These are phyloP conservation scores for Mycena citricolor DNA, from an alignment of 1,284 basidiomycete species.

Conservation along the genomic window DNA sequence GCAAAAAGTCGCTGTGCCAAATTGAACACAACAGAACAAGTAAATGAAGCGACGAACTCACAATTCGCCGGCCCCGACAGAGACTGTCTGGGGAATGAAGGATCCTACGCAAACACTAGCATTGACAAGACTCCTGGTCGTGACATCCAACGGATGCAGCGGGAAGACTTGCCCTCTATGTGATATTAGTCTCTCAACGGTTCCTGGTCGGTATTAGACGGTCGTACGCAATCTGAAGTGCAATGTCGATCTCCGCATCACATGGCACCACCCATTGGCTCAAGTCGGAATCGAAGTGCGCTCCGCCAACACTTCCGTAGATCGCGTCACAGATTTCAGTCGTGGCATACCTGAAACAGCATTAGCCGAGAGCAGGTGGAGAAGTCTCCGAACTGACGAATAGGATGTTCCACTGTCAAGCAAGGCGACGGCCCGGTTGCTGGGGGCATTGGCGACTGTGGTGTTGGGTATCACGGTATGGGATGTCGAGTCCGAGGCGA, in stretches of 20 bases:
- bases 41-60: constrained; percentile 36
- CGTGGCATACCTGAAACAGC: constrained; percentile 56
- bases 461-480: constrained; percentile 52
- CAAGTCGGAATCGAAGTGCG: constrained; percentile 46
- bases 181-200: no score
- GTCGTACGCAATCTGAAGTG: constrained; percentile 69
- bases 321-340: constrained; percentile 61
- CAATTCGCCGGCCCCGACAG: constrained; percentile 62
- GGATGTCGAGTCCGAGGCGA: constrained; percentile 46
- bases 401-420: constrained; percentile 79
- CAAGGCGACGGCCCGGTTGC: constrained; percentile 66
- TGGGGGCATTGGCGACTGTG: constrained; percentile 54
- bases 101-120: constrained; percentile 62
- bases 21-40: constrained; percentile 5
- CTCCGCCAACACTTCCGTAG: constrained; percentile 61
- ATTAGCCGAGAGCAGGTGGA: constrained; percentile 12
- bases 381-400: constrained; percentile 50
- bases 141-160: constrained; percentile 73
- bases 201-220: constrained; percentile 11
- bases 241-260: constrained; percentile 67
- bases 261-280: constrained; percentile 74
- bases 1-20: constrained; percentile 70
- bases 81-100: constrained; percentile 61
- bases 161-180: constrained; percentile 65
- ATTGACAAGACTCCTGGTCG: constrained; percentile 46